Conservation (phyloP, 2,329 filamentous ascomycete species). For the Paracoccidioides lutzii region DNA sequence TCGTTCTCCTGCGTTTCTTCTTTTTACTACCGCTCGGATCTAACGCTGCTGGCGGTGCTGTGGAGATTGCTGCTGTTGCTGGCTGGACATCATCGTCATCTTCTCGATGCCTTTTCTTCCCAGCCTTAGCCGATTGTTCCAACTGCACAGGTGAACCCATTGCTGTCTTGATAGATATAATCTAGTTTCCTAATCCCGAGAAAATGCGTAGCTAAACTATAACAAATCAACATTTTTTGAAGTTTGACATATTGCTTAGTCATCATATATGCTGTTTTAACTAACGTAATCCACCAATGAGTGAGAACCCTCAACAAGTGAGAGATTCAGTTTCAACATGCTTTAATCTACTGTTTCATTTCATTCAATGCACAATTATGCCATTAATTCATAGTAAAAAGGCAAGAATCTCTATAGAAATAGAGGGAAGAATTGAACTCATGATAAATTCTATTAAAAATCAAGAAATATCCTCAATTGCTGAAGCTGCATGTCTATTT, state of each 20-base stretch:
- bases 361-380: too few relatives aligned
- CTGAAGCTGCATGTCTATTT: too few relatives aligned
- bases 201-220: neutral
- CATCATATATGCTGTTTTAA: neutral
- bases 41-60: neutral
- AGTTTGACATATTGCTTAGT: neutral
- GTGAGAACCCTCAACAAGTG: too few relatives aligned
- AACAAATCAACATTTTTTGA: neutral
- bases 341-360: too few relatives aligned
- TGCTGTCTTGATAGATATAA: neutral
- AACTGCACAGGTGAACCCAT: neutral
- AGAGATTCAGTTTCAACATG: too few relatives aligned
- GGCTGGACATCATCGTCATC: conserved; percentile 15
- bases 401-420: too few relatives aligned
- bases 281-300: too few relatives aligned
- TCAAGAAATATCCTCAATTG: too few relatives aligned
- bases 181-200: neutral
- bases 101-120: conserved; percentile 7
- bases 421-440: too few relatives aligned
- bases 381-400: too few relatives aligned
- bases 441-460: too few relatives aligned
- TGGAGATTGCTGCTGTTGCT: neutral
- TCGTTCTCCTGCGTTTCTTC: conserved; percentile 13
- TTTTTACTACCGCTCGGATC: conserved; percentile 17
- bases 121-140: neutral